Conservation (phyloP, 1,139 yeast species). For the Sugiyamaella pinicola region DNA sequence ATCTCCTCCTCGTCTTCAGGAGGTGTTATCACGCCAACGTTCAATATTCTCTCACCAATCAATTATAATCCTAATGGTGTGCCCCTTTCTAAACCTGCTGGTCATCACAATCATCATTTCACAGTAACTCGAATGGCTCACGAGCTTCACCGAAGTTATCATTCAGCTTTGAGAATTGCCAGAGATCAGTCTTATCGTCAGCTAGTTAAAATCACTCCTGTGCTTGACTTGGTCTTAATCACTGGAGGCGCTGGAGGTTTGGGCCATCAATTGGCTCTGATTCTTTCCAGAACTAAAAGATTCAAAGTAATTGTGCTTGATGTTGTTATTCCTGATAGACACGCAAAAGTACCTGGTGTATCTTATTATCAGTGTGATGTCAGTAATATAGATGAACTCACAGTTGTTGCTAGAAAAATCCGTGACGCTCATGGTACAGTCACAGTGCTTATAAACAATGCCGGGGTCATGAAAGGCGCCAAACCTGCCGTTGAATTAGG, state of each 20-base stretch:
- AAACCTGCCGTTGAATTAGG: constrained; percentile 61
- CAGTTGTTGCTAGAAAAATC: constrained; percentile 40
- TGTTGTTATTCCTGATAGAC: constrained; percentile 48
- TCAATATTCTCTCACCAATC: constrained; percentile 6
- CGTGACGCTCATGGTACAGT: constrained; percentile 54
- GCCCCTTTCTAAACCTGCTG: not conserved
- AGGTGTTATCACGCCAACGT: constrained; percentile 3
- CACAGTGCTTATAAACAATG: constrained; percentile 76
- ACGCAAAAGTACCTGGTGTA: constrained; percentile 47
- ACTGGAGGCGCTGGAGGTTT: constrained; percentile 85
- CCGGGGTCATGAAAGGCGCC: constrained; percentile 59
- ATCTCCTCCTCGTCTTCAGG: constrained; percentile 11
- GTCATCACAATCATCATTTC: constrained; percentile 13
- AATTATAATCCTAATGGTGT: not conserved
- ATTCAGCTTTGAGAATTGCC: not conserved
- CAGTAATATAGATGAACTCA: constrained; percentile 43
- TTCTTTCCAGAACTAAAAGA: constrained; percentile 45
- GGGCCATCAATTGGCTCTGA: constrained; percentile 62
- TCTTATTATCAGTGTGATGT: constrained; percentile 70
- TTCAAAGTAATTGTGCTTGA: constrained; percentile 66
- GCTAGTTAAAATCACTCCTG: constrained; percentile 18
- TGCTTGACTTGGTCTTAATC: constrained; percentile 57
- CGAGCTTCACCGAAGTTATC: constrained; percentile 6
- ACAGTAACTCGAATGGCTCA: constrained; percentile 2
- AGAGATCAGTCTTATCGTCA: constrained; percentile 12